These are phyloP conservation scores for Rauvolfia tetraphylla DNA, from an alignment of 257 asterid species.

Conservation along the genomic window DNA sequence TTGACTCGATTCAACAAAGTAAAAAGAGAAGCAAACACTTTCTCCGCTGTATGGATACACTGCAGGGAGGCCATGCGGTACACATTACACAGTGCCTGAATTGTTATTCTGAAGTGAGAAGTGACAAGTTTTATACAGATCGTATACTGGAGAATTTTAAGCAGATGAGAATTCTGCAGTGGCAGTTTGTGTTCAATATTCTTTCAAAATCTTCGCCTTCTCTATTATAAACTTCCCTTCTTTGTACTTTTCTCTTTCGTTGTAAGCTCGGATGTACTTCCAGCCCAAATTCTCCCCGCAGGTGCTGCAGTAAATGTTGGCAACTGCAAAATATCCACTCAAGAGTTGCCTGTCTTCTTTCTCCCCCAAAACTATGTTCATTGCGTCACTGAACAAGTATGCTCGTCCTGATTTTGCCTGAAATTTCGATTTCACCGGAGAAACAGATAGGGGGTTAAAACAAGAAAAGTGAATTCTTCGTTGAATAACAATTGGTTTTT, in stretches of 20 bases:
- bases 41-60: not conserved
- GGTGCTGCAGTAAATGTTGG: conserved; percentile 23
- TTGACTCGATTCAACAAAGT: not conserved
- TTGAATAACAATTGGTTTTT: not conserved
- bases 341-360: conserved; percentile 25
- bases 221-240: conserved; percentile 31
- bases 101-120: not conserved
- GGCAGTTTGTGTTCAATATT: conserved; percentile 15
- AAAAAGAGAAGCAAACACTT: not conserved
- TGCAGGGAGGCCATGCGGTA: not conserved
- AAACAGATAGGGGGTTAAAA: not conserved
- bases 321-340: conserved; percentile 21
- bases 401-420: conserved; percentile 34
- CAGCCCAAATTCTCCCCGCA: conserved; percentile 32
- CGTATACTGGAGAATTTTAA: too few relatives aligned
- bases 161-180: not conserved
- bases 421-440: not conserved
- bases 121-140: not conserved
- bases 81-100: not conserved
- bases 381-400: conserved; percentile 29
- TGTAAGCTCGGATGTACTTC: conserved; percentile 33
- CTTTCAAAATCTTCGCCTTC: conserved; percentile 31
- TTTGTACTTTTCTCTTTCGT: conserved; percentile 25
- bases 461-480: not conserved
- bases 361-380: conserved; percentile 32